A percentile compares a stretch with the other conserved stretches of the same genome.
phyloP scores from a whole-genome alignment of 805 yeast species.

The Metschnikowia lunata region DNA sequence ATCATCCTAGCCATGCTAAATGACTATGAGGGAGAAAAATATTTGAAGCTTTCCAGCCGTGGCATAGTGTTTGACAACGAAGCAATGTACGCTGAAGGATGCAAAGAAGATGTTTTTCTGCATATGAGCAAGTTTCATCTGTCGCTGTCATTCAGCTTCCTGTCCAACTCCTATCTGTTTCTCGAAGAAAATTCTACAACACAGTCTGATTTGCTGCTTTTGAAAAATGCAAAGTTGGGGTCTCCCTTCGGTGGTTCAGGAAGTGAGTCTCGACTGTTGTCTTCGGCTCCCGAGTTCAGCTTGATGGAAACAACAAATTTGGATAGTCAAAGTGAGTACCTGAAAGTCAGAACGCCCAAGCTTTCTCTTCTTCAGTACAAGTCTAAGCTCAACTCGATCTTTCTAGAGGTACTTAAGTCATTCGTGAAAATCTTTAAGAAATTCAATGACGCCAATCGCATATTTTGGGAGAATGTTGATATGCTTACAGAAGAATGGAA shows the following conservation, averaged over 20 bases:
- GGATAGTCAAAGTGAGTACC: neutral
- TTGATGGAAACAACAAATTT: too few species aligned
- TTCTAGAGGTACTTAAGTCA: conserved; percentile 31
- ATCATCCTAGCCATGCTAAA: conserved; percentile 37
- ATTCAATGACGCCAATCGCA: conserved; percentile 25
- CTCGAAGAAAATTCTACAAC: conserved; percentile 1
- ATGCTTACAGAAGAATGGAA: conserved; percentile 22
- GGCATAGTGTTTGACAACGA: conserved; percentile 32
- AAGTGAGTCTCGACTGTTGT: neutral
- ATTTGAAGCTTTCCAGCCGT: conserved; percentile 16
- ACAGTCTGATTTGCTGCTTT: neutral
- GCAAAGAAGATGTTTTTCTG: conserved; percentile 23
- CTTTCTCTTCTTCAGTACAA: conserved; percentile 30
- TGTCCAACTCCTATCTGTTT: conserved; percentile 1
- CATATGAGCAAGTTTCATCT: conserved; percentile 11
- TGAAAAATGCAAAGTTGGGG: neutral
- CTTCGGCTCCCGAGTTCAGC: neutral
- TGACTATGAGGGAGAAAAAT: conserved; percentile 30
- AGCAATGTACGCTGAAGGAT: conserved; percentile 26
- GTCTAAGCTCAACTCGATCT: conserved; percentile 30
- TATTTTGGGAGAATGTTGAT: conserved; percentile 27
- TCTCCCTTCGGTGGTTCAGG: conserved; percentile 1
- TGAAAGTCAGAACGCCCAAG: conserved; percentile 14
- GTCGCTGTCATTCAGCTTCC: neutral
- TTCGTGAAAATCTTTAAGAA: conserved; percentile 30